These are phyloP conservation scores for Stemphylium lycopersici DNA, from an alignment of 2,329 filamentous ascomycete genomes.

Conservation along the genomic window DNA sequence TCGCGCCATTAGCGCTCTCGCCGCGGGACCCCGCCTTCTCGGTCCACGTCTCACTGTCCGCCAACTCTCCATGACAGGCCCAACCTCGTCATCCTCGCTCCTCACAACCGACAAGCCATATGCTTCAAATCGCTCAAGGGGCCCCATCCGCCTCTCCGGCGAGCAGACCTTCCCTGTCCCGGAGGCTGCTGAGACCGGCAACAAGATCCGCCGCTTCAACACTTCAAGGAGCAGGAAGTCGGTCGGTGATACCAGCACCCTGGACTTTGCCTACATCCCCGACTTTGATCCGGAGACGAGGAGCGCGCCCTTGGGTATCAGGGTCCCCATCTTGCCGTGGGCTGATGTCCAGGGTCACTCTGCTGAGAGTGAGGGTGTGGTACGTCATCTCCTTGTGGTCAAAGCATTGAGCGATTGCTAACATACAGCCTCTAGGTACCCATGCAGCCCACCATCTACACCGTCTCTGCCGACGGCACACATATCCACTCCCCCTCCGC, in stretches of 20 bases:
- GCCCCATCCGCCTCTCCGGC: constrained; percentile 58
- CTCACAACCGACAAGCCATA: constrained; percentile 57
- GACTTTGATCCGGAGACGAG: constrained; percentile 53
- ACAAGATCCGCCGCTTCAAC: constrained; percentile 63
- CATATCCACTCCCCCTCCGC: constrained; percentile 58
- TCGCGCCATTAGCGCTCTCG: constrained; percentile 45
- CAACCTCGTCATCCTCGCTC: constrained; percentile 60
- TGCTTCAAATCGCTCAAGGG: constrained; percentile 44
- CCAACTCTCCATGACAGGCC: constrained; percentile 65
- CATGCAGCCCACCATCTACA: constrained; percentile 64
- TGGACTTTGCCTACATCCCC: constrained; percentile 69
- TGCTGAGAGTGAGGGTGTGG: constrained; percentile 33
- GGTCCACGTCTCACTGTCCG: constrained; percentile 53
- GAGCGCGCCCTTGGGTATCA: constrained; percentile 45
- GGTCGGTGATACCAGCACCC: constrained; percentile 64
- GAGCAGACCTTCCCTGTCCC: constrained; percentile 55
- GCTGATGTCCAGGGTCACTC: constrained; percentile 22
- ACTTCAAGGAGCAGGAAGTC: constrained; percentile 63
- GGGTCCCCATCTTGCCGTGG: constrained; percentile 58
- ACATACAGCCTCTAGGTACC: constrained; percentile 38
- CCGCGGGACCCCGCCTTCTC: constrained; percentile 49
- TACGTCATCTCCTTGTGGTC: constrained; percentile 15
- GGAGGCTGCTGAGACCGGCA: constrained; percentile 34
- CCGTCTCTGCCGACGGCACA: constrained; percentile 56
- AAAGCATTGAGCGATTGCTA: not conserved